phyloP scores from a whole-genome alignment of 345 rosid species.

The Ceriops zippeliana region DNA sequence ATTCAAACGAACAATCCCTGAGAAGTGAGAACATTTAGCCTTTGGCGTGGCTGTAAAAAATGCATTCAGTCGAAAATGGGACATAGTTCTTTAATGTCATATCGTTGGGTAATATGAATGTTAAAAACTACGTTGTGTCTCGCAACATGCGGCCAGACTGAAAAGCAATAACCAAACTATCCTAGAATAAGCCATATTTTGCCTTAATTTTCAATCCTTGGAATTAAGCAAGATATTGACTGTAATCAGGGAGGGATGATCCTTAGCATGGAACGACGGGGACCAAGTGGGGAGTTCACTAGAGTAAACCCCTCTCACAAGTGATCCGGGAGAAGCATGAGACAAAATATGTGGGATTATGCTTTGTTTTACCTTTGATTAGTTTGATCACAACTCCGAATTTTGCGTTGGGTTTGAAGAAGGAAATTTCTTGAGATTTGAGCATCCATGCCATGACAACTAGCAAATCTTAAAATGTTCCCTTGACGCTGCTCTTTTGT shows the following conservation, averaged over 20 bases:
- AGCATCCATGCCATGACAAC: neutral
- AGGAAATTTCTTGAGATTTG: constrained; percentile 16
- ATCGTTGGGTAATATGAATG: too few species aligned
- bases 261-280: neutral
- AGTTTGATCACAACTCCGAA: neutral
- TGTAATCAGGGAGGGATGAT: constrained; percentile 1
- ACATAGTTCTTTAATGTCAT: too few species aligned
- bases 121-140: too few species aligned
- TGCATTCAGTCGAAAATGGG: too few species aligned
- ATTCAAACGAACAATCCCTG: too few species aligned
- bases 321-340: constrained; percentile 28
- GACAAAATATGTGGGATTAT: constrained; percentile 39
- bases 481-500: neutral
- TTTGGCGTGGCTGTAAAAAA: too few species aligned
- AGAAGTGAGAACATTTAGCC: too few species aligned
- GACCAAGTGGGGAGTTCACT: constrained; percentile 2
- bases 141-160: neutral
- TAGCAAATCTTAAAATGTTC: neutral
- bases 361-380: constrained; percentile 12
- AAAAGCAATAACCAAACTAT: neutral
- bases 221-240: neutral
- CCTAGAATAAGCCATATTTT: neutral
- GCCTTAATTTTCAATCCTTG: neutral
- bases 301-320: neutral
- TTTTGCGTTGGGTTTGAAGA: constrained; percentile 14